These are phyloP conservation scores for Cladosporium sp. DNA, from an alignment of 2,329 filamentous ascomycete genomes.

Conservation along the genomic window DNA sequence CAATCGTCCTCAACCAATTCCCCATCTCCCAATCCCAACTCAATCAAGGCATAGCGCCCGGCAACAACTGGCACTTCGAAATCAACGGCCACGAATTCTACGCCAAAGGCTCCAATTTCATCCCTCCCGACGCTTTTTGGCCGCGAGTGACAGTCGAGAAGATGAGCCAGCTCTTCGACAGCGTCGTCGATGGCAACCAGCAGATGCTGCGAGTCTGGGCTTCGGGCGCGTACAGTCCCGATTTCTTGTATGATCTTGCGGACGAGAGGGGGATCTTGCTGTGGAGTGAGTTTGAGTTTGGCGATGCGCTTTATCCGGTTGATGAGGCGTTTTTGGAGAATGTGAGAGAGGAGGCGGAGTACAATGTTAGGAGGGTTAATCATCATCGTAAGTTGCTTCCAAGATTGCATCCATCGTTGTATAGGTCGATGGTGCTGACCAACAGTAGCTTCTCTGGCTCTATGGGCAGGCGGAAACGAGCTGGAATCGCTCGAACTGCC, in stretches of 20 bases:
- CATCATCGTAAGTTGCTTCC: slow-evolving; percentile 47
- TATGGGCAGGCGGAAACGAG: slow-evolving; percentile 51
- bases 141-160: slow-evolving; percentile 52
- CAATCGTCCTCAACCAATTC: slow-evolving; percentile 56
- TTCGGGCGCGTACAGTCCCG: slow-evolving; percentile 56
- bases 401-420: no score
- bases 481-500: slow-evolving; percentile 54
- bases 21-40: slow-evolving; percentile 53
- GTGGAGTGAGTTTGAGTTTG: slow-evolving; percentile 62
- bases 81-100: slow-evolving; percentile 62
- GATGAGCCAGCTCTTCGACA: slow-evolving; percentile 52
- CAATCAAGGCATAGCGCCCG: slow-evolving; percentile 51
- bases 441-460: slow-evolving; percentile 30
- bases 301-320: slow-evolving; percentile 57
- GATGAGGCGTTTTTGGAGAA: slow-evolving; percentile 53
- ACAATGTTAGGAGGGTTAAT: slow-evolving; percentile 58
- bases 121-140: slow-evolving; percentile 61
- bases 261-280: slow-evolving; percentile 58
- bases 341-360: slow-evolving; percentile 52
- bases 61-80: slow-evolving; percentile 62
- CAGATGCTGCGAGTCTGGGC: slow-evolving; percentile 62
- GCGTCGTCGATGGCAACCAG: slow-evolving; percentile 55
- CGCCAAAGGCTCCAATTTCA: slow-evolving; percentile 61
- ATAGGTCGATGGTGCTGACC: background rate
- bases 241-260: slow-evolving; percentile 60